A percentile compares a stretch with the other conserved stretches of the same genome.
Conservation (phyloP, 73 alveolate species). For the Paramecium sonneborni region DNA sequence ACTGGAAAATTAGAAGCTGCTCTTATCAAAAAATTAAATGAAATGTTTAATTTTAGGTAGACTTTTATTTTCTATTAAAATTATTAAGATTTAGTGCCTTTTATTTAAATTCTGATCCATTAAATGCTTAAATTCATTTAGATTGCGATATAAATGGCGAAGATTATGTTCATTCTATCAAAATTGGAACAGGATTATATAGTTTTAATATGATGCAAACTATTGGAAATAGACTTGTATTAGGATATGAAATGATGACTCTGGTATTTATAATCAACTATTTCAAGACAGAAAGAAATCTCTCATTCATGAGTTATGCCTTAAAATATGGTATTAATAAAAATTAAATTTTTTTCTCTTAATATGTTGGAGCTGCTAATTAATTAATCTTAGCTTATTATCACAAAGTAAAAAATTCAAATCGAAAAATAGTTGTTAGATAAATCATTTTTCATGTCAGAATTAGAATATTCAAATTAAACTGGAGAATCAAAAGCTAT, state of each 20-base stretch:
- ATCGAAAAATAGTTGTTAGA: constrained; percentile 38
- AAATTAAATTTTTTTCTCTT: not conserved
- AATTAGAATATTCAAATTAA: constrained; percentile 31
- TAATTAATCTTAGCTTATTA: constrained; percentile 53
- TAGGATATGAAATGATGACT: constrained; percentile 64
- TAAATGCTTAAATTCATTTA: constrained; percentile 52
- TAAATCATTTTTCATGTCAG: constrained; percentile 55
- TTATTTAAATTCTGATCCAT: constrained; percentile 51
- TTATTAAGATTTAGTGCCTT: not conserved
- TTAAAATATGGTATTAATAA: not conserved
- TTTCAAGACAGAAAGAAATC: constrained; percentile 50
- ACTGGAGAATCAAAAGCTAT: constrained; percentile 59
- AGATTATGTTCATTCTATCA: constrained; percentile 55
- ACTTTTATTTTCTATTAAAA: not conserved
- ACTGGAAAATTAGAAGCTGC: constrained; percentile 67
- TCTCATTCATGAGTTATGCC: constrained; percentile 58
- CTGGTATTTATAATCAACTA: not conserved
- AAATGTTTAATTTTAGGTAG: constrained; percentile 46
- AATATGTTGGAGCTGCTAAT: constrained; percentile 60
- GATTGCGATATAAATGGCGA: constrained; percentile 37
- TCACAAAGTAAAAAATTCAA: constrained; percentile 33
- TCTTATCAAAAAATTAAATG: constrained; percentile 38
- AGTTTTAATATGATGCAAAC: constrained; percentile 63
- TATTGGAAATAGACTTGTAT: constrained; percentile 46
- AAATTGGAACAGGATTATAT: constrained; percentile 49